Evolutionary conservation across 1,284 basidiomycete species (phyloP).

Genomic region (Microbotryum violaceum): DNA sequence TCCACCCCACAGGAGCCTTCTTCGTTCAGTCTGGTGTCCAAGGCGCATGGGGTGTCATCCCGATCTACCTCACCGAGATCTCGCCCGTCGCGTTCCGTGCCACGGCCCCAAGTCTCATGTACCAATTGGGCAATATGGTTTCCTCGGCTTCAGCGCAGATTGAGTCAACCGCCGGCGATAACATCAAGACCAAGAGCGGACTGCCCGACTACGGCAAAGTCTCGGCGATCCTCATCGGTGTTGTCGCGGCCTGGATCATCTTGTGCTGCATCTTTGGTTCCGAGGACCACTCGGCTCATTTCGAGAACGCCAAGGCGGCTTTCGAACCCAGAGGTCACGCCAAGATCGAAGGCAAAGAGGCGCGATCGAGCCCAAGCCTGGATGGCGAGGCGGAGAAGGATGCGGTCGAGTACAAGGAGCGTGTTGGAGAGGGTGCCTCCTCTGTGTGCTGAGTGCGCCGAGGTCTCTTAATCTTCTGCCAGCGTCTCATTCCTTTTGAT

Average conservation of each 20-base stretch:
- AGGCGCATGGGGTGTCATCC: constrained; percentile 45
- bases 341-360: too few relatives aligned
- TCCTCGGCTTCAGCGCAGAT: constrained; percentile 83
- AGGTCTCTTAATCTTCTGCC: too few relatives aligned
- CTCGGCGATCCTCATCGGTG: constrained; percentile 20
- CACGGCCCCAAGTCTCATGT: constrained; percentile 83
- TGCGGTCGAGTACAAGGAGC: too few relatives aligned
- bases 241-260: constrained; percentile 42
- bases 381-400: too few relatives aligned
- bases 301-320: constrained; percentile 71
- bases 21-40: constrained; percentile 56
- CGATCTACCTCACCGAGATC: constrained; percentile 45
- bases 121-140: constrained; percentile 54
- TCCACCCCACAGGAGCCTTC: constrained; percentile 56
- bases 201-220: constrained; percentile 74
- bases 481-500: too few relatives aligned
- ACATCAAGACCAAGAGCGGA: constrained; percentile 42
- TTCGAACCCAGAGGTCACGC: constrained; percentile 47
- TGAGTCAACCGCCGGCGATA: constrained; percentile 61
- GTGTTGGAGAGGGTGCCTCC: too few relatives aligned
- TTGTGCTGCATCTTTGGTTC: constrained; percentile 23
- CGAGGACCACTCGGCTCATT: constrained; percentile 69
- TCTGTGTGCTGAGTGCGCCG: too few relatives aligned
- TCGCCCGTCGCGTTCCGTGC: constrained; percentile 87
- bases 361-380: too few relatives aligned